A percentile compares a stretch with the other conserved stretches of the same genome.
Evolutionary conservation across 78 protist genomes (phyloP).

Genomic region (Blattamonas nauphoetae): DNA sequence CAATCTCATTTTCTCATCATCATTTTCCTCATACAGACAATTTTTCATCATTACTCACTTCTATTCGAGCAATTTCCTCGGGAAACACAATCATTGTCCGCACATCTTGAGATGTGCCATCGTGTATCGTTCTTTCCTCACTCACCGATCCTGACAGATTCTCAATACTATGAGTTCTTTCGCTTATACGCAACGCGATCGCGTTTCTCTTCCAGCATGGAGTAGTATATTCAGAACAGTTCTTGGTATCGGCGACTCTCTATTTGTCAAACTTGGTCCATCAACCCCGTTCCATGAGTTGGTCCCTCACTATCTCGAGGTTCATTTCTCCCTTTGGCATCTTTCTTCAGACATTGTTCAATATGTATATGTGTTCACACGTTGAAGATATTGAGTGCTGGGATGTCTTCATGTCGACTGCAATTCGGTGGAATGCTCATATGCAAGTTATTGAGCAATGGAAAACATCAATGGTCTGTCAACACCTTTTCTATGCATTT

Average conservation of each 20-base stretch:
- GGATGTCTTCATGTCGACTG: neutral
- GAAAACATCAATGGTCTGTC: neutral
- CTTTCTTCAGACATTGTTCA: neutral
- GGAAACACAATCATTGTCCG: neutral
- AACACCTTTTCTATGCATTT: no score
- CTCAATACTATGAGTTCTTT: neutral
- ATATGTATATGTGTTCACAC: neutral
- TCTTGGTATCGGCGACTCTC: neutral
- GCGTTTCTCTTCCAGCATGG: neutral
- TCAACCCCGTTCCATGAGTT: neutral
- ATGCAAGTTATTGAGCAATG: neutral
- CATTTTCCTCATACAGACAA: neutral
- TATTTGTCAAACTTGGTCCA: neutral
- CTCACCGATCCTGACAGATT: no score
- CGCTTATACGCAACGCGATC: neutral
- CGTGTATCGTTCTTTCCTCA: no score
- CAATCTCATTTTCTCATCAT: neutral
- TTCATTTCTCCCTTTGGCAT: neutral
- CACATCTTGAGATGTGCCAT: neutral
- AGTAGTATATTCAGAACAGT: neutral
- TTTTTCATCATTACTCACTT: neutral
- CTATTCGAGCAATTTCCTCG: neutral
- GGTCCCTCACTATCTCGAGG: neutral
- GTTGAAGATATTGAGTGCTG: neutral
- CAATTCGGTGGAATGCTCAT: neutral